These are phyloP conservation scores for Aureobasidium sp. DNA, from an alignment of 2,329 filamentous ascomycete species.

Conservation along the genomic window DNA sequence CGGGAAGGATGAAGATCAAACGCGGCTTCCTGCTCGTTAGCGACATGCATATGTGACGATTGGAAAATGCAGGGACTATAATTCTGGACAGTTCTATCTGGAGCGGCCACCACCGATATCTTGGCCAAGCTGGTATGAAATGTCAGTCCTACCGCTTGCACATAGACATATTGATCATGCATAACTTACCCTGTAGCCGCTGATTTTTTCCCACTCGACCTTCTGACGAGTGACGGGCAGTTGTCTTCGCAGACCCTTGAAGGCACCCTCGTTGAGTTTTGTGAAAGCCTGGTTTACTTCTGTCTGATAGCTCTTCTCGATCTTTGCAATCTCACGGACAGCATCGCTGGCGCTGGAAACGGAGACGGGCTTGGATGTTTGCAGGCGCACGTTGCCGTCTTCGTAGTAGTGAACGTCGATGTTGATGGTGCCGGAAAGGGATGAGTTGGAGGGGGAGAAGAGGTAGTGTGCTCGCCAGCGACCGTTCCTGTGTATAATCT, in stretches of 20 bases:
- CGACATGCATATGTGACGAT: neutral
- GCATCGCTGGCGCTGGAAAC: conserved; percentile 60
- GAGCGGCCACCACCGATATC: conserved; percentile 45
- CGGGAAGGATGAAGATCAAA: neutral
- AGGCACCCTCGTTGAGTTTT: conserved; percentile 83
- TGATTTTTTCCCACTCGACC: conserved; percentile 98
- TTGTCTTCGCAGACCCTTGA: conserved; percentile 87
- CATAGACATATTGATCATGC: conserved; percentile 16
- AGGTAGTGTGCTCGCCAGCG: conserved; percentile 89
- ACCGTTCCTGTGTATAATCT: conserved; percentile 62
- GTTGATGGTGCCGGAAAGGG: conserved; percentile 72
- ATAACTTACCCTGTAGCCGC: conserved; percentile 72
- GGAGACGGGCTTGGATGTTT: conserved; percentile 73
- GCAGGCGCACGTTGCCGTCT: conserved; percentile 90
- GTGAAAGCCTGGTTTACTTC: conserved; percentile 89
- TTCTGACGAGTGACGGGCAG: conserved; percentile 95
- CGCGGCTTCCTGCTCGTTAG: neutral
- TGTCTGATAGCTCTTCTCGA: conserved; percentile 92
- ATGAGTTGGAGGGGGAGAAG: conserved; percentile 60
- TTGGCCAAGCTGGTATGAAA: conserved; percentile 36
- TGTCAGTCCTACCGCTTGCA: conserved; percentile 9
- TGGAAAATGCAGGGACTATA: neutral
- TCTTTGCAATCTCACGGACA: conserved; percentile 66
- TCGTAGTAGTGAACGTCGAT: conserved; percentile 99
- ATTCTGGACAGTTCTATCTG: conserved; percentile 24